Percentiles rank a stretch among this genome's conserved stretches.
These are phyloP conservation scores for Adansonia madagascariensis DNA, from an alignment of 441 rosid species.

Conservation along the genomic window DNA sequence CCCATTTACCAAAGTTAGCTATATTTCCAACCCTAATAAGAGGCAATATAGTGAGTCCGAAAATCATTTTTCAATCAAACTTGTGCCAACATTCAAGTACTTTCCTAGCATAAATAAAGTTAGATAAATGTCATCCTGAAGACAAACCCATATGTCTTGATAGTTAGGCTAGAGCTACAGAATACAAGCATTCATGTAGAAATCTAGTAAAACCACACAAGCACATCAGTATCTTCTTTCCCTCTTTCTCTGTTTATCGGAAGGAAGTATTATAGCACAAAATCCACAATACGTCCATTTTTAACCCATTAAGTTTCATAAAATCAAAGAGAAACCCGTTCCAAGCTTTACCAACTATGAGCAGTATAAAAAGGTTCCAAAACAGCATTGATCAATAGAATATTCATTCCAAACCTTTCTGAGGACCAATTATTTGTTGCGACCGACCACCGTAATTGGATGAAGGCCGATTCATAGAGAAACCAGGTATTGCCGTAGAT, in stretches of 20 bases:
- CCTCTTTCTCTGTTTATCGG: background rate
- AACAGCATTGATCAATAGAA: constrained; percentile 1
- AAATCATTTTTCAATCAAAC: background rate
- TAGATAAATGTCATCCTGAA: background rate
- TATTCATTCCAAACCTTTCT: constrained; percentile 55
- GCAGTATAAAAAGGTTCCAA: background rate
- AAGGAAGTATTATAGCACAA: background rate
- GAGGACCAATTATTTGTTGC: constrained; percentile 62
- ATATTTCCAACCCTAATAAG: background rate
- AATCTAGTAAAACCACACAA: background rate
- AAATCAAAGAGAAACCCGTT: constrained; percentile 9
- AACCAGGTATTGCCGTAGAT: constrained; percentile 53
- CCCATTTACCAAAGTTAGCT: background rate
- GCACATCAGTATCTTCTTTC: constrained; percentile 11
- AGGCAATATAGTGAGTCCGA: background rate
- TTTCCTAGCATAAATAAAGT: background rate
- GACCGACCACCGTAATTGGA: constrained; percentile 70
- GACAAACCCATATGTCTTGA: background rate
- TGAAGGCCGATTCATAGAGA: constrained; percentile 71
- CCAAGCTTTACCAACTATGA: background rate
- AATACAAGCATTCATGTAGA: constrained; percentile 3
- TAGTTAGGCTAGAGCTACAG: background rate
- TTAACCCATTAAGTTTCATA: background rate
- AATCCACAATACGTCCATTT: background rate
- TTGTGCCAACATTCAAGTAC: background rate